Base-by-base conservation (phyloP, 1,139 yeast genomes). In the Protomyces macrosporus region DNA sequence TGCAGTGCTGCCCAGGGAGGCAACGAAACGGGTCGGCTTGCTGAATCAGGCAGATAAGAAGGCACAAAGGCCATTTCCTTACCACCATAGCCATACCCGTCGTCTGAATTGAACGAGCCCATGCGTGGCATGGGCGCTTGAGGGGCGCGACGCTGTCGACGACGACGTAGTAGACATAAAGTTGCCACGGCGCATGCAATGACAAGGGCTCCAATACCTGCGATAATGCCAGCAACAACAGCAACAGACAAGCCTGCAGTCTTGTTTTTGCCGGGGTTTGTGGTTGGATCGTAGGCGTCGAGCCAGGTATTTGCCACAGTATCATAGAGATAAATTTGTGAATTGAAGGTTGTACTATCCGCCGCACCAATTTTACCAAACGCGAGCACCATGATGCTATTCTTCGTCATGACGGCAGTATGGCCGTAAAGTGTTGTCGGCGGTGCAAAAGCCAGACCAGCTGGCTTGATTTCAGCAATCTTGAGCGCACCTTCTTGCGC, bases 1-100 rank as follows among this genome's bases (percentile, higher is more conserved):
- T 58, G 62, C 56, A 52, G 33, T 10, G 62, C 62, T n/a, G 62
- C 62, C 62, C 62, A 58, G 6, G 62, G 55, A 7, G 62, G 62
- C 23, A 58, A 37, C 14, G 42, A 50, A 1, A 51, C 55, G 16
- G 45, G 14, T 30, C 40, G 33, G 6, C 32, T 12, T 35, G 40
- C 42, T 6, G 12, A 16, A 5, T 50, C 14, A 12, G 16, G 53
- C 35, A 32, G 6, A 50, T 33, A 14, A n/a, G 55, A 39, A 7
- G 35, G 37, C 36, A 12, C 16, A n/a, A 34, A 34, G 5, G 35
- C 35, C 48, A 51, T 52, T 35, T 56, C 60, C 16, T 30, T n/a
- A 5, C 40, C 45, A 10, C 36, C 52, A 30, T 45, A 55, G 45
- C 50, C 39, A 30, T 51, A 33, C 14, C 42, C 62, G 32, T 12